Evolutionary conservation across 1,139 yeast genomes (phyloP).

Genomic region (Sugiyamaella castrensis): DNA sequence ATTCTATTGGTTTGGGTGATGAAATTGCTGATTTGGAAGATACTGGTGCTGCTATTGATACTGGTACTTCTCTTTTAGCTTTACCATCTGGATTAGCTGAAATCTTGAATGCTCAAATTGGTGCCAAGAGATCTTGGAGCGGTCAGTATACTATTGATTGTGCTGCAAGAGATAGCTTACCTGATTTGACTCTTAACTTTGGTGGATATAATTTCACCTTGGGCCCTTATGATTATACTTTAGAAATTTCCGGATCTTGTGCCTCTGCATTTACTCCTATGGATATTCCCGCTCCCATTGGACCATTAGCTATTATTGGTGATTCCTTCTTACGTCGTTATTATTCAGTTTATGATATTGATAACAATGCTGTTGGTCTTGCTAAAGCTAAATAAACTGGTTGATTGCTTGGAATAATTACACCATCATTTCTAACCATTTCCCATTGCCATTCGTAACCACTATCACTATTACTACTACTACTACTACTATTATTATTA

Average conservation of each 20-base stretch:
- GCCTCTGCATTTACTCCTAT: conserved; percentile 93
- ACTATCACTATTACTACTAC: neutral
- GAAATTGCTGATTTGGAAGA: conserved; percentile 78
- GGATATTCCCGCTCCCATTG: conserved; percentile 97
- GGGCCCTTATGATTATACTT: conserved; percentile 81
- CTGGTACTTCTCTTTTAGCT: conserved; percentile 95
- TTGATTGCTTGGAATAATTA: neutral
- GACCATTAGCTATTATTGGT: conserved; percentile 93
- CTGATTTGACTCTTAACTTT: conserved; percentile 86
- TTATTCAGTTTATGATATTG: conserved; percentile 90
- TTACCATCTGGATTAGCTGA: conserved; percentile 94
- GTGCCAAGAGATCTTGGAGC: conserved; percentile 95
- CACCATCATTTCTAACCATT: neutral
- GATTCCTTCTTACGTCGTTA: conserved; percentile 95
- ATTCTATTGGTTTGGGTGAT: conserved; percentile 85
- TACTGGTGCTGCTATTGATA: conserved; percentile 97
- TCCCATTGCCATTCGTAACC: neutral
- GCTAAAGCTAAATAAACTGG: conserved; percentile 57
- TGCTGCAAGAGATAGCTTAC: conserved; percentile 73
- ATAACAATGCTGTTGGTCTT: conserved; percentile 88
- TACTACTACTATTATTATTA: neutral
- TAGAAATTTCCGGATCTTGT: conserved; percentile 92
- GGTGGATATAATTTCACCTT: conserved; percentile 89
- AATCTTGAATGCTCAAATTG: conserved; percentile 89
- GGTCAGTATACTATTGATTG: conserved; percentile 96